Evolutionary conservation across 208 protist species (phyloP).

Genomic region (Trypanosoma boissoni): DNA sequence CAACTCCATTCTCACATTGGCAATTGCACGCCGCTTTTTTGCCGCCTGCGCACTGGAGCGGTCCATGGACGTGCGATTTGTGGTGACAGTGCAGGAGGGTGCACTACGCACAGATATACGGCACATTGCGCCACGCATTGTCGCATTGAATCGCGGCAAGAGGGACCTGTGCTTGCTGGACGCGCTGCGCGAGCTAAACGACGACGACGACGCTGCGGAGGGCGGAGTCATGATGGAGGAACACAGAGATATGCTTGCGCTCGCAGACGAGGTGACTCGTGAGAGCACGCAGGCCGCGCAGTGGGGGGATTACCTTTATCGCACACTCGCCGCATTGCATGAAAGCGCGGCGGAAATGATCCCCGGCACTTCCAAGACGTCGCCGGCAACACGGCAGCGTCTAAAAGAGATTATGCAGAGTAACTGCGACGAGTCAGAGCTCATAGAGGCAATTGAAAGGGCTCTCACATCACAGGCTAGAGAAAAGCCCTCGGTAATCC

Average conservation of each 20-base stretch:
- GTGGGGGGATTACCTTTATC: constrained; percentile 45
- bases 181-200: constrained; percentile 66
- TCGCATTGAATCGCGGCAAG: constrained; percentile 28
- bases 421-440: constrained; percentile 15
- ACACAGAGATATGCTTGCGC: constrained; percentile 40
- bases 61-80: constrained; percentile 8
- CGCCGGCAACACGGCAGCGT: constrained; percentile 24
- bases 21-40: constrained; percentile 32
- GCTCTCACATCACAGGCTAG: constrained; percentile 28
- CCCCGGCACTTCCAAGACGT: constrained; percentile 41
- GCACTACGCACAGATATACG: constrained; percentile 26
- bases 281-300: constrained; percentile 35
- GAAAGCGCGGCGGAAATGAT: constrained; percentile 48
- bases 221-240: constrained; percentile 40
- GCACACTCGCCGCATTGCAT: constrained; percentile 44
- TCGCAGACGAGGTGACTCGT: constrained; percentile 36
- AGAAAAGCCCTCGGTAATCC: too few species aligned
- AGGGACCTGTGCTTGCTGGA: constrained; percentile 43
- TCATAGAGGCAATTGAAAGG: constrained; percentile 41
- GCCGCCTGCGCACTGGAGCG: constrained; percentile 14
- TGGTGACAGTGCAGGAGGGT: constrained; percentile 7
- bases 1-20: constrained; percentile 52
- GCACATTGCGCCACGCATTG: constrained; percentile 47
- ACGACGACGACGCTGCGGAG: constrained; percentile 34
- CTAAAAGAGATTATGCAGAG: constrained; percentile 40